These are phyloP conservation scores for Tephrocybe sp. DNA, from an alignment of 768 basidiomycete genomes.

Conservation along the genomic window DNA sequence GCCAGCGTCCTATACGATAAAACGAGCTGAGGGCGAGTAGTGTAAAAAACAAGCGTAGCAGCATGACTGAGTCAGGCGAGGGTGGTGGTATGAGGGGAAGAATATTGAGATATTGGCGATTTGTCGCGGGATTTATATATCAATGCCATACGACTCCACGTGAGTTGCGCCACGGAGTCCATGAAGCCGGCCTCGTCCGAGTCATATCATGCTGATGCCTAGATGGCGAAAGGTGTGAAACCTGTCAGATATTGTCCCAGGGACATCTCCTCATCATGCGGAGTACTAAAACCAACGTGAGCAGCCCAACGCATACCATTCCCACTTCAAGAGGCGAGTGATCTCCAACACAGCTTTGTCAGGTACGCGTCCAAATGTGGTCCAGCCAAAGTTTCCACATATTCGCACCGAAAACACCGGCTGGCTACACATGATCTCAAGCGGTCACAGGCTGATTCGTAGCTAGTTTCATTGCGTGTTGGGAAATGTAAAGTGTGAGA, in stretches of 20 bases:
- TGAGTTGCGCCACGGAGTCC: slow-evolving; percentile 15
- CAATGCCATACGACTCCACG: slow-evolving; percentile 4
- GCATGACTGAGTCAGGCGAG: background rate
- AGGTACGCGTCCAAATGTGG: background rate
- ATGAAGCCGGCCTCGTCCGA: background rate
- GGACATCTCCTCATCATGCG: slow-evolving; percentile 1
- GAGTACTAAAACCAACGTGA: background rate
- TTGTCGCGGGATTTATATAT: background rate
- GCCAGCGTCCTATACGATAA: slow-evolving; percentile 11
- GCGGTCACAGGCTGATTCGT: no score
- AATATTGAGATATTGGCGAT: background rate
- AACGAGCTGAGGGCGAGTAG: slow-evolving; percentile 1
- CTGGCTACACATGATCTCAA: background rate
- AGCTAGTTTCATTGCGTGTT: background rate
- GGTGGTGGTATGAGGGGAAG: background rate
- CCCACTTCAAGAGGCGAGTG: background rate
- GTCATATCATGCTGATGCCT: background rate
- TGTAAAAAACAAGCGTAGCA: background rate
- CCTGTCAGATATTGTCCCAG: slow-evolving; percentile 1
- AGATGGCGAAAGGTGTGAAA: slow-evolving; percentile 2
- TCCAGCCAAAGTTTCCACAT: background rate
- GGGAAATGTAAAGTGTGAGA: no score
- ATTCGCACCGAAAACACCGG: background rate
- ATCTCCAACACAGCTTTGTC: slow-evolving; percentile 8
- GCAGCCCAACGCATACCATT: background rate